These are phyloP conservation scores for Podila horticola DNA, from an alignment of 192 early-diverging fungal species.

Conservation along the genomic window DNA sequence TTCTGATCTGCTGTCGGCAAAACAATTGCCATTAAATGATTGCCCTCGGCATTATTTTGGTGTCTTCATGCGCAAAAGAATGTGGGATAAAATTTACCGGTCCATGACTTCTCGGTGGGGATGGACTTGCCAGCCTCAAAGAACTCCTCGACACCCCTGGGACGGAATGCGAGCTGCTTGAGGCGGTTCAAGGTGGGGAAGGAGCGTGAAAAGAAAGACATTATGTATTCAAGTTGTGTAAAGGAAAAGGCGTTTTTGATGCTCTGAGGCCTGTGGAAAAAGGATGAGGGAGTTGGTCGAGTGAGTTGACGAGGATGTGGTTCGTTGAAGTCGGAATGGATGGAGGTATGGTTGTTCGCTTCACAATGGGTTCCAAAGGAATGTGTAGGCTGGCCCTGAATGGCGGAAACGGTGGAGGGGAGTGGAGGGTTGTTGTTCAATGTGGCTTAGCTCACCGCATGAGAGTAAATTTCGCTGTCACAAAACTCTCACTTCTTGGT, in stretches of 20 bases:
- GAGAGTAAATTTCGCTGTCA: too few species aligned
- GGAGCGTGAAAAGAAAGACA: conserved; percentile 53
- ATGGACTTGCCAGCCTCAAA: conserved; percentile 65
- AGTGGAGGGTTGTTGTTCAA: neutral
- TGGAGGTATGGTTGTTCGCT: neutral
- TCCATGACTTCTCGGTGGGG: conserved; percentile 57
- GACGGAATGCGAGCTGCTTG: conserved; percentile 57
- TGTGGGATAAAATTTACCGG: conserved; percentile 40
- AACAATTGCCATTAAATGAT: too few species aligned
- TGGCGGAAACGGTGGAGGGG: neutral
- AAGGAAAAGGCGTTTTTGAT: neutral
- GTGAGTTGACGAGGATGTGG: neutral
- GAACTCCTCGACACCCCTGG: conserved; percentile 71
- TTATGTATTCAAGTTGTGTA: conserved; percentile 5
- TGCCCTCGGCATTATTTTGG: neutral
- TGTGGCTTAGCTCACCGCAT: neutral
- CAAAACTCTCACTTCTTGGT: neutral
- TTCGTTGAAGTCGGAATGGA: neutral
- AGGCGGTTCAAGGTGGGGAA: conserved; percentile 50
- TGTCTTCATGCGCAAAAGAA: neutral
- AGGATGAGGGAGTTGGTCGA: neutral
- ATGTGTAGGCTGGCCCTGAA: too few species aligned
- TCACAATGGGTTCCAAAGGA: neutral
- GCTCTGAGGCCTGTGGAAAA: too few species aligned
- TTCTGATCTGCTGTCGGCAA: too few species aligned